Base-by-base conservation (phyloP, 2,329 filamentous ascomycete species). In the Coniella vitis region DNA sequence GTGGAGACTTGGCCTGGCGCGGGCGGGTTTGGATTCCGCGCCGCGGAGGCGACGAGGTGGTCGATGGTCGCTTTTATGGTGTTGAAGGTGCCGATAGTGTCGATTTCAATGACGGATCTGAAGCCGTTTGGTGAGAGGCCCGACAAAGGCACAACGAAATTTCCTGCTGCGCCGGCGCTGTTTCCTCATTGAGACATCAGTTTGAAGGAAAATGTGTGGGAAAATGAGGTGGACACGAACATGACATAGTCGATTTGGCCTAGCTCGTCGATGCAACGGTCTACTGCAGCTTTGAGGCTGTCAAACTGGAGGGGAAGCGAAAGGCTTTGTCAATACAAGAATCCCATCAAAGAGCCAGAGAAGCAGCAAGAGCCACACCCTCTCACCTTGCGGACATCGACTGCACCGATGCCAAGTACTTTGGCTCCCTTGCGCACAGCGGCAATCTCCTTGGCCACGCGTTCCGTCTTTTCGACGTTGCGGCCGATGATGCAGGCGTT, bases 31-130 rank as follows among this genome's bases (percentile, higher is more conserved):
- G 78, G 75, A 56, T 85, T 80, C 16, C 78, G 79, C 31, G 70
- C 67, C 1, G 86, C 83, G n/a, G 89, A 94, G 58, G 81, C 75
- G 12, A 89, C 68, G 3, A 98, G 78, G 60, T 95, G 78, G 0
- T 89, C 88, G 31, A 96, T 71, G 1, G 89, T 93, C 3, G 91
- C 90, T 70, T 97, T 97, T 61, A 95, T 76, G 3, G 90, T 95
- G 71, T 97, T 95, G 71, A 87, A 98, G 14, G 87, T 94, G 29
- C 93, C 93, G 32, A 97, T 68, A 3, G 95, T 85, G 64, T 97
- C 93, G 61, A 98, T 98, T 54, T 97, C 93, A 60, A 97, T 91
- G 56, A 98, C 93, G 0, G 87, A 76, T 67, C 90, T 94, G 81
- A 98, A 95, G 3, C 88, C 93, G 63, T 97, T 97, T 51, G 86